These are phyloP conservation scores for Leccinum fibrillosum DNA, from an alignment of 768 basidiomycete genomes.

Conservation along the genomic window DNA sequence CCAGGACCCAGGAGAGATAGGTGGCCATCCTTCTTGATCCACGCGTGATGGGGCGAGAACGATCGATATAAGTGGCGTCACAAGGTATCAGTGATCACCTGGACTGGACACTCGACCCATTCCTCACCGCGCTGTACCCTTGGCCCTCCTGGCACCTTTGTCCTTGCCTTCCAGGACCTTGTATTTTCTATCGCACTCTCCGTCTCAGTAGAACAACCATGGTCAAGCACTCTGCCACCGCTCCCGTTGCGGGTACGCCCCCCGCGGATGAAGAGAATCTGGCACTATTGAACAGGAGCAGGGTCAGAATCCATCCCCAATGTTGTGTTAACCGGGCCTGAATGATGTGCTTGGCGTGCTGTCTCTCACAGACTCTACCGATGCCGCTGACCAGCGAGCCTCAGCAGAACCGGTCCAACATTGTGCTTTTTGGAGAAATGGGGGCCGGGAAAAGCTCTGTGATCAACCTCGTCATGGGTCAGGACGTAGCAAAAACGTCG, in stretches of 20 bases:
- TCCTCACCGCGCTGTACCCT: not conserved
- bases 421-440: conserved; percentile 30
- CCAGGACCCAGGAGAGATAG: not conserved
- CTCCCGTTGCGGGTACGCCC: not conserved
- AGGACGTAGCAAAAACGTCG: conserved; percentile 27
- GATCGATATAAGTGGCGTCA: conserved; percentile 7
- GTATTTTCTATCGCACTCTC: not conserved
- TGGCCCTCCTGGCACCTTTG: not conserved
- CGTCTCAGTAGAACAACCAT: not conserved
- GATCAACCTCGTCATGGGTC: conserved; percentile 38
- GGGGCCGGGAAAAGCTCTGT: conserved; percentile 41
- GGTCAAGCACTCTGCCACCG: conserved; percentile 1
- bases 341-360: not conserved
- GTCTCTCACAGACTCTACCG: conserved; percentile 1
- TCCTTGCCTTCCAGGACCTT: not conserved
- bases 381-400: conserved; percentile 10
- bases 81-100: conserved; percentile 7
- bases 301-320: conserved; percentile 9
- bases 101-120: conserved; percentile 1
- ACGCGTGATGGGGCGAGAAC: conserved; percentile 5
- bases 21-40: not conserved
- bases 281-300: not conserved
- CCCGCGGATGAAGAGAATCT: not conserved
- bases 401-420: conserved; percentile 14
- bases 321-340: not conserved